phyloP scores from a whole-genome alignment of 345 rosid genomes.

The Punica granatum region DNA sequence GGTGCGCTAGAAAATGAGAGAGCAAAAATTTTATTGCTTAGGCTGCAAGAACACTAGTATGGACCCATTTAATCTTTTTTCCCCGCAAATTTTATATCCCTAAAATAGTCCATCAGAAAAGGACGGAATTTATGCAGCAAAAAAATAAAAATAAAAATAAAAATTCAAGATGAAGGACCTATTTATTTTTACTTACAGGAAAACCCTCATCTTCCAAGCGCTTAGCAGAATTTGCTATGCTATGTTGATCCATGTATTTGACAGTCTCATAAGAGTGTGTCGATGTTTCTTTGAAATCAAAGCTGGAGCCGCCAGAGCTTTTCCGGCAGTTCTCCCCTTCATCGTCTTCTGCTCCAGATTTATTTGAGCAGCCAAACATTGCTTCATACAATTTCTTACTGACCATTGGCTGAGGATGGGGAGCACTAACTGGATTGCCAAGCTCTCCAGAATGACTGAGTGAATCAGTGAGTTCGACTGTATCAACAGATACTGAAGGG shows the following conservation, averaged over 20 bases:
- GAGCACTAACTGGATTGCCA: constrained; percentile 24
- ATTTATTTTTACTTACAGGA: constrained; percentile 24
- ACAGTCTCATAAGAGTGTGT: constrained; percentile 25
- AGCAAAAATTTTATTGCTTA: not conserved
- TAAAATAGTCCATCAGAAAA: not conserved
- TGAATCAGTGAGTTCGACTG: constrained; percentile 17
- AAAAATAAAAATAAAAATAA: not conserved
- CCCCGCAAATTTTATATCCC: not conserved
- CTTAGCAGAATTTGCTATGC: constrained; percentile 15
- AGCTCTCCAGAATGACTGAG: constrained; percentile 25
- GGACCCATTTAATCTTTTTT: not conserved
- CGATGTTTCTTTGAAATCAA: constrained; percentile 26
- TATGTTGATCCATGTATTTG: constrained; percentile 20
- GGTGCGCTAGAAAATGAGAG: not conserved
- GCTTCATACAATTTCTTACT: constrained; percentile 46
- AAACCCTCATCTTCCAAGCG: constrained; percentile 18
- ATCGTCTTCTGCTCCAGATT: constrained; percentile 18
- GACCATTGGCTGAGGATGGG: constrained; percentile 45
- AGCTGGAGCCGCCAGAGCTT: constrained; percentile 27
- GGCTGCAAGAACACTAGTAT: no score
- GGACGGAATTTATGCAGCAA: not conserved
- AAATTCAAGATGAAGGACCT: not conserved
- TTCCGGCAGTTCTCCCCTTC: constrained; percentile 19
- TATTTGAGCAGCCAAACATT: constrained; percentile 25
- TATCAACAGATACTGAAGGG: constrained; percentile 30